Evolutionary conservation across 2,329 filamentous ascomycete species (phyloP).

Genomic region (Podosphaera fusca): DNA sequence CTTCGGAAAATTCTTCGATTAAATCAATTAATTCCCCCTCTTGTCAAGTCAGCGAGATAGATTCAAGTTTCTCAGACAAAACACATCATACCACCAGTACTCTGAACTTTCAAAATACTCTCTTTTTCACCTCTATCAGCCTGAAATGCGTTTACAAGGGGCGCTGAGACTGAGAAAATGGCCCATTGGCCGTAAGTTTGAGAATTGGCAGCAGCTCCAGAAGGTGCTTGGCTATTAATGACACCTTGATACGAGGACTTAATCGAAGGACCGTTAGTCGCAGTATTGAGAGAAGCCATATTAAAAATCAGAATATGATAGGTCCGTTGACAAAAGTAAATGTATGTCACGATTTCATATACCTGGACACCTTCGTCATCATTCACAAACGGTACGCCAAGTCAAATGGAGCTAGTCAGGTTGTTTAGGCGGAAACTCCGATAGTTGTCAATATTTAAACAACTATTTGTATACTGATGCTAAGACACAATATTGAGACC

Average conservation of each 20-base stretch:
- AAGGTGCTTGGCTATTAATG: constrained; percentile 33
- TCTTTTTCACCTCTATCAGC: constrained; percentile 61
- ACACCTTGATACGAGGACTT: constrained; percentile 58
- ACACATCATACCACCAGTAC: constrained; percentile 45
- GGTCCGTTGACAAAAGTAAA: neutral
- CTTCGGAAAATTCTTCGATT: constrained; percentile 90
- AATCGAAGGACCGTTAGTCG: constrained; percentile 61
- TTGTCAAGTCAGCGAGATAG: constrained; percentile 16
- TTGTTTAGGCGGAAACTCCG: neutral
- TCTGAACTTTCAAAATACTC: constrained; percentile 85
- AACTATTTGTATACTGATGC: neutral
- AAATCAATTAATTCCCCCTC: constrained; percentile 81
- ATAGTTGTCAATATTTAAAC: neutral
- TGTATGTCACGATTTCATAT: neutral
- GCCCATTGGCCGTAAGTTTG: constrained; percentile 83
- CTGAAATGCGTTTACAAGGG: constrained; percentile 81
- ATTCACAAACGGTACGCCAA: neutral
- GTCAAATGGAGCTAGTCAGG: neutral
- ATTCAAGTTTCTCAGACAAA: neutral
- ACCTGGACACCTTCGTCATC: neutral
- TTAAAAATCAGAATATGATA: constrained; percentile 2
- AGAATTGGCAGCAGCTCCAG: constrained; percentile 37
- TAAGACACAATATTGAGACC: too few relatives aligned
- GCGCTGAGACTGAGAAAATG: constrained; percentile 77
- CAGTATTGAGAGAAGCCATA: constrained; percentile 66